A percentile compares a stretch with the other conserved stretches of the same genome.
phyloP scores from a whole-genome alignment of 768 basidiomycete genomes.

The Pulveroboletus sp. region DNA sequence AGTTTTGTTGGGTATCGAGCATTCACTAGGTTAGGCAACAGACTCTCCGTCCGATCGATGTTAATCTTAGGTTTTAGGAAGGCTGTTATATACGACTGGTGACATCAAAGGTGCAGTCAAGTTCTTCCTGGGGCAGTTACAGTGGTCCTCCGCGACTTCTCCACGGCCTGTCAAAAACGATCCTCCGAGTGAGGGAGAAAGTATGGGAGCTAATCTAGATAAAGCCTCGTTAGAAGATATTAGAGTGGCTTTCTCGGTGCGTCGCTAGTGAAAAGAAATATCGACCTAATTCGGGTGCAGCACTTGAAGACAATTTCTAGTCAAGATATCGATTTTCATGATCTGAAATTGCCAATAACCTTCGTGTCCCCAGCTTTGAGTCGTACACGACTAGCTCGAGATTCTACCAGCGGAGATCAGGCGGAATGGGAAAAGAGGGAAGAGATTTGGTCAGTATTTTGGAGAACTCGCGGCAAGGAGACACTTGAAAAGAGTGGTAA shows the following conservation, averaged over 20 bases:
- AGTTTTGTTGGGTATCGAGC: constrained; percentile 69
- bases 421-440: constrained; percentile 62
- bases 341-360: constrained; percentile 59
- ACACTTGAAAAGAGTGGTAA: constrained; percentile 50
- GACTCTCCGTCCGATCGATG: constrained; percentile 2
- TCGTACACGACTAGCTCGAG: constrained; percentile 51
- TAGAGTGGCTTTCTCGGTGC: constrained; percentile 75
- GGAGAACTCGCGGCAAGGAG: constrained; percentile 51
- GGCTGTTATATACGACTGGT: constrained; percentile 88
- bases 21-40: constrained; percentile 58
- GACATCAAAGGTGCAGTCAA: constrained; percentile 71
- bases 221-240: constrained; percentile 85
- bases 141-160: constrained; percentile 34
- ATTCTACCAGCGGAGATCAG: constrained; percentile 39
- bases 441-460: constrained; percentile 59
- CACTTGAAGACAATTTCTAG: constrained; percentile 64
- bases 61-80: constrained; percentile 43
- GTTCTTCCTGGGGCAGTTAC: constrained; percentile 71
- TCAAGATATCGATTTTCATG: constrained; percentile 36
- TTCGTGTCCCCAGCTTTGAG: constrained; percentile 61
- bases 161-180: constrained; percentile 16
- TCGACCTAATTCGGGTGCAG: constrained; percentile 36
- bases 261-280: constrained; percentile 12
- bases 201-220: constrained; percentile 42
- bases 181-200: constrained; percentile 19